Conservation (phyloP, 1,284 basidiomycete genomes). For the Ustilago bromivora region DNA sequence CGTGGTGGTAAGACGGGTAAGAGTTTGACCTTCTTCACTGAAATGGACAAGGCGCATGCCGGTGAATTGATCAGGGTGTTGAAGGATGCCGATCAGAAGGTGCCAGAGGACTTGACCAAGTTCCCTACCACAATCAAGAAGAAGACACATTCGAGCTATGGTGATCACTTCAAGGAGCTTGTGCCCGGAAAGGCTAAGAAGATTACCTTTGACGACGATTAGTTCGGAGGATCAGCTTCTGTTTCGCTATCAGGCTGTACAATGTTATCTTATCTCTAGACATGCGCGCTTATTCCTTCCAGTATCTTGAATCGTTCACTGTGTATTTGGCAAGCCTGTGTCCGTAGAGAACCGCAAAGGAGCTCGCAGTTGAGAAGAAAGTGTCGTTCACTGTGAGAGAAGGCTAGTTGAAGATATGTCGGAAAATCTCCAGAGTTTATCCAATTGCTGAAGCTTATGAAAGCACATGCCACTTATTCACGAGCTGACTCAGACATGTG, state of each 20-base stretch:
- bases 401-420: too few species aligned
- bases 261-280: slow-evolving; percentile 4
- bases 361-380: too few species aligned
- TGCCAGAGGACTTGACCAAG: slow-evolving; percentile 81
- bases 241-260: neutral
- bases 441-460: too few species aligned
- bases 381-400: too few species aligned
- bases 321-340: neutral
- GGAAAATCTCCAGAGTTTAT: too few species aligned
- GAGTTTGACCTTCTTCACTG: slow-evolving; percentile 92
- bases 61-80: slow-evolving; percentile 94
- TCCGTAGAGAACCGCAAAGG: neutral
- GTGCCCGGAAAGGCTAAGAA: slow-evolving; percentile 80
- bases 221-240: neutral
- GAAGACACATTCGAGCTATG: slow-evolving; percentile 81
- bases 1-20: slow-evolving; percentile 91
- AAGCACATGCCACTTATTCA: too few species aligned
- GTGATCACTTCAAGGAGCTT: slow-evolving; percentile 70
- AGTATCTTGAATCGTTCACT: neutral
- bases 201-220: slow-evolving; percentile 65
- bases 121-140: slow-evolving; percentile 97
- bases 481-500: too few species aligned
- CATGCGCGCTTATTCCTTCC: neutral
- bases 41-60: slow-evolving; percentile 77
- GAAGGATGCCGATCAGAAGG: slow-evolving; percentile 81